Evolutionary conservation across 2,329 filamentous ascomycete species (phyloP).

Genomic region (Fusarium palustre): DNA sequence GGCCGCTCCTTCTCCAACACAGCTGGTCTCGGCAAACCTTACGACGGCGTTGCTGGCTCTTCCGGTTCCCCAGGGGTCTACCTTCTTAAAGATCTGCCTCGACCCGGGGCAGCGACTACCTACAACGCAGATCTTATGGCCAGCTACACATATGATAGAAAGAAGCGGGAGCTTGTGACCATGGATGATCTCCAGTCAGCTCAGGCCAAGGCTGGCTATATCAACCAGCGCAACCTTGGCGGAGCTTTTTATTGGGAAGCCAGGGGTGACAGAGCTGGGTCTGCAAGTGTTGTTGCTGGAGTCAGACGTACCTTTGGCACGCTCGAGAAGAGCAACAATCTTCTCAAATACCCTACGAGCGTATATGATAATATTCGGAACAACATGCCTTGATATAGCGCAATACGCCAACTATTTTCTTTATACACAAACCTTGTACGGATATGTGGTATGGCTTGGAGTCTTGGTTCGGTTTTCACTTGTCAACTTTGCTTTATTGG

Average conservation of each 20-base stretch:
- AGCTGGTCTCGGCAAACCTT: conserved; percentile 72
- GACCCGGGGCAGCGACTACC: conserved; percentile 65
- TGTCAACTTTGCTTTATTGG: neutral
- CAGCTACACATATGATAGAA: conserved; percentile 76
- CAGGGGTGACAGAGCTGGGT: conserved; percentile 69
- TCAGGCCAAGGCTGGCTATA: conserved; percentile 71
- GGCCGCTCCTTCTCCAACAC: conserved; percentile 80
- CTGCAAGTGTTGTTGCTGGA: conserved; percentile 68
- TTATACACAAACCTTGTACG: conserved; percentile 18
- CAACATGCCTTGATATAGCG: conserved; percentile 45
- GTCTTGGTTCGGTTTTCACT: conserved; percentile 8
- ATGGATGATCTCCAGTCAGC: conserved; percentile 74
- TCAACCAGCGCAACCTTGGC: conserved; percentile 70
- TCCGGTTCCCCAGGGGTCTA: conserved; percentile 70
- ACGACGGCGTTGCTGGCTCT: conserved; percentile 71
- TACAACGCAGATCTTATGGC: conserved; percentile 70
- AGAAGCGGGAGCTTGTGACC: conserved; percentile 71
- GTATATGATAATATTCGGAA: conserved; percentile 68
- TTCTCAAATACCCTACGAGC: conserved; percentile 67
- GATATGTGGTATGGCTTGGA: neutral
- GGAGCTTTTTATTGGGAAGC: conserved; percentile 90
- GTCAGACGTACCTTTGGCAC: conserved; percentile 59
- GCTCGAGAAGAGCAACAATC: conserved; percentile 64
- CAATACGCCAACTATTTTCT: neutral
- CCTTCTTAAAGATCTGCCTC: conserved; percentile 79